Conservation (phyloP, 164 flowering plant species). For the Magnolia officinalis region DNA sequence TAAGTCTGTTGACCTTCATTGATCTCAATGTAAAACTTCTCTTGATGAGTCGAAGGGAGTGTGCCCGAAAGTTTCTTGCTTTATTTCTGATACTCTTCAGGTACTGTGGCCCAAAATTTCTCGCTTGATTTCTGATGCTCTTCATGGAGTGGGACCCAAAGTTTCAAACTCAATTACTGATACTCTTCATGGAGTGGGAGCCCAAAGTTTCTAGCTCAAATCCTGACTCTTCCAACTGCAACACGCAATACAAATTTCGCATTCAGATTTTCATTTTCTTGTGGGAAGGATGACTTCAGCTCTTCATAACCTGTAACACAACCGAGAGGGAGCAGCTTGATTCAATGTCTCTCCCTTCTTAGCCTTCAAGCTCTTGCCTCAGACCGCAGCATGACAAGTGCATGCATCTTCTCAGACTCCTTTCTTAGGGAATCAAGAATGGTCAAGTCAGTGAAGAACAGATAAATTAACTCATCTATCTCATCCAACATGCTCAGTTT, state of each 20-base stretch:
- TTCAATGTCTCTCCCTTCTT: constrained; percentile 18
- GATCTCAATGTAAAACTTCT: constrained; percentile 66
- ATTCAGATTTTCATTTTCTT: constrained; percentile 56
- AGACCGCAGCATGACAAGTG: constrained; percentile 11
- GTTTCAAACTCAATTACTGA: constrained; percentile 3
- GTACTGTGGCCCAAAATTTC: constrained; percentile 21
- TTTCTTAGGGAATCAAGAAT: constrained; percentile 58
- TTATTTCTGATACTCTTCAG: too few species aligned
- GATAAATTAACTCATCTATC: constrained; percentile 43
- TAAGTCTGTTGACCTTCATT: constrained; percentile 30
- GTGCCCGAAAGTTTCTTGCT: too few species aligned
- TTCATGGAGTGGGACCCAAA: constrained; percentile 4
- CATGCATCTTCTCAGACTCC: constrained; percentile 37
- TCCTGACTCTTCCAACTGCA: constrained; percentile 80
- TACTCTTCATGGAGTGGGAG: constrained; percentile 40
- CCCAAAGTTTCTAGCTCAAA: too few species aligned
- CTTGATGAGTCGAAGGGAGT: constrained; percentile 24
- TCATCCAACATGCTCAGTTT: constrained; percentile 80
- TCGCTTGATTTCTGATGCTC: constrained; percentile 59
- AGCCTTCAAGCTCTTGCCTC: constrained; percentile 21
- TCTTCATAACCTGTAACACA: background rate
- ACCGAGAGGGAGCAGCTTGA: constrained; percentile 13
- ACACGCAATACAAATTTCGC: constrained; percentile 51
- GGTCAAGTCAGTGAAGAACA: constrained; percentile 50
- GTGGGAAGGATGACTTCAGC: too few species aligned